Base-by-base conservation (phyloP, 805 yeast genomes). In the Starmerella geochares region DNA sequence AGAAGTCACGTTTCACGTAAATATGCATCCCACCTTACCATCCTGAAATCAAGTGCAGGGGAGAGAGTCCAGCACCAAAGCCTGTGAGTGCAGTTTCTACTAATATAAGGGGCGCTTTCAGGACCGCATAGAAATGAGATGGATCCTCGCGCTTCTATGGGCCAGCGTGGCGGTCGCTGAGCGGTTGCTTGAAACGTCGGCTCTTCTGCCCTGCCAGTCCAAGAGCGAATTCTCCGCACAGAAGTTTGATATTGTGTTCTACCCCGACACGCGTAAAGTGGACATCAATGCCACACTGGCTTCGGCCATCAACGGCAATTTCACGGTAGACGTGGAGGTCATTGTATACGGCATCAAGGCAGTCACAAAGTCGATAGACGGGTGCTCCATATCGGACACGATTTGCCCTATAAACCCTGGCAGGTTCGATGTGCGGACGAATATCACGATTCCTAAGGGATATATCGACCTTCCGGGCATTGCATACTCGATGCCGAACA, bases 131-230 rank as follows among this genome's bases (percentile, higher is more conserved):
- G 33, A 40, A 27, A 40, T 40, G 44, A 25, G 24, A 40, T 40
- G 44, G 44, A 14, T 42, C 17, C n/a, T 41, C 3, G 44, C 47
- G 7, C 37, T 48, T 13, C 10, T 39, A 13, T 47, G 29, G 32
- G 39, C 50, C 19, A 17, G 51, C 19, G 29, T 51, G 6, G 61
- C 45, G 3, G 13, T 28, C 5, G 75, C 71, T 1, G 64, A 59
- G 32, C 55, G 56, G 32, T 52, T 58, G 28, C 55, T 75, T 47
- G 60, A 63, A 42, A 70, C 92, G 0, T 65, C 78, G 17, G 86
- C 96, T 8, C 71, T 92, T 57, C 70, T 90, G 58, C 85, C 97
- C 35, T 92, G 98, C 71, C 88, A 87, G 95, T 81, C 79, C 38
- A 71, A 83, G 65, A 88, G 98, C 7, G 82, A 79, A 63, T 79